Base-by-base conservation (phyloP, 306 rosid species). In the Lagenaria siceraria region DNA sequence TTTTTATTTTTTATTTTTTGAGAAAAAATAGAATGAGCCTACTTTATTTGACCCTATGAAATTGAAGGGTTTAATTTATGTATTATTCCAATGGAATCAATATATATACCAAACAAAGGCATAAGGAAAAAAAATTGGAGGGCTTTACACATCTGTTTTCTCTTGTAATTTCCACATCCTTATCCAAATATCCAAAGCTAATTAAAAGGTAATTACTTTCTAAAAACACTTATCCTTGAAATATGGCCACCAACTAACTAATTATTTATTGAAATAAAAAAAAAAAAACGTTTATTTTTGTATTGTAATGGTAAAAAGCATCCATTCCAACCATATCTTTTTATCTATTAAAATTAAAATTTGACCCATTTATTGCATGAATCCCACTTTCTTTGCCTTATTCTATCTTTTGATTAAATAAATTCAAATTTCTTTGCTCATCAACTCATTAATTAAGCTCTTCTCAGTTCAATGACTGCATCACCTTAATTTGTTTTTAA, bases 131-230 rank as follows among this genome's bases (percentile, higher is more conserved):
- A 49, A 40, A 60, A 1, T 66, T 10, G 19, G 24, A 66, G 27
- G 42, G 12, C 46, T 63, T 63, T 63, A 31, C 70, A 63, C 70
- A 63, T 63, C 42, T 5, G 43, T 63, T 15, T 18, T 68, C 21
- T 7, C 55, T 22, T 3, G 75, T 40, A 69, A 22, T 69, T 69
- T 69, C 75, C 55, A 43, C 55, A 69, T 69, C 75, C 75, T 69
- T 69, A 69, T 69, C 75, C 75, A 46, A 69, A 21, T 43, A 69
- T 24, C 75, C 36, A 69, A 69, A 69, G 48, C 55, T 43, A 69
- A 40, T 21, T 40, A 42, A 69, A 69, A 69, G 54, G 9, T 35
- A 33, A 63, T 63, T 63, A 63, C 71, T 63, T 61, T 61, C 19
- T 15, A 29, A 27, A 61, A 61, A 61, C 40, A 61, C 11, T 14